Conservation (phyloP, 345 rosid genomes). For the Psidium friedrichsthalianum region DNA sequence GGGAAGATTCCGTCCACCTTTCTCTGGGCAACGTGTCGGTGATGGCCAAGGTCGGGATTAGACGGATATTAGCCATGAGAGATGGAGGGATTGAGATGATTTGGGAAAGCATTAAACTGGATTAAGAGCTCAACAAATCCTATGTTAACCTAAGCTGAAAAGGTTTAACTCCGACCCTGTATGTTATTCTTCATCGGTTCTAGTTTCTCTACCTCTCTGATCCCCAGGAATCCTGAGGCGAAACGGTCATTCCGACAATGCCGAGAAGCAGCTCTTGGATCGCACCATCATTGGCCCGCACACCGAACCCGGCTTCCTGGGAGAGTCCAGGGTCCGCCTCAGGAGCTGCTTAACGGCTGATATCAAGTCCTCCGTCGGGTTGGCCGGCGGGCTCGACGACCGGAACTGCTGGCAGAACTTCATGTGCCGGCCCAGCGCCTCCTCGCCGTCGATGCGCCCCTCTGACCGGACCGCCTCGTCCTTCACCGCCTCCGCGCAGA, state of each 20-base stretch:
- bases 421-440: conserved; percentile 54
- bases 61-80: not conserved
- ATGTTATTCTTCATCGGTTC: not conserved
- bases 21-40: not conserved
- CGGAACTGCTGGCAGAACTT: conserved; percentile 42
- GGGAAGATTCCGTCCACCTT: not conserved
- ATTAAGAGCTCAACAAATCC: not conserved
- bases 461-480: conserved; percentile 41
- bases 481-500: conserved; percentile 60
- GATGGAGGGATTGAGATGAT: not conserved
- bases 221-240: not conserved
- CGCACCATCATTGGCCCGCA: not conserved
- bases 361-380: conserved; percentile 29
- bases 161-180: not conserved
- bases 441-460: conserved; percentile 22
- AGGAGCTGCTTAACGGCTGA: conserved; percentile 29
- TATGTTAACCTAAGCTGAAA: not conserved
- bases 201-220: not conserved
- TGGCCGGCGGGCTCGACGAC: conserved; percentile 12
- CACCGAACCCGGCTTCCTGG: conserved; percentile 5
- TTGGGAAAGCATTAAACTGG: not conserved
- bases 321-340: conserved; percentile 28
- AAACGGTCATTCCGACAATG: not conserved
- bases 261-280: conserved; percentile 4
- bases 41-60: not conserved